These are phyloP conservation scores for Fusarium ambrosium DNA, from an alignment of 2,329 filamentous ascomycete species.

Conservation along the genomic window DNA sequence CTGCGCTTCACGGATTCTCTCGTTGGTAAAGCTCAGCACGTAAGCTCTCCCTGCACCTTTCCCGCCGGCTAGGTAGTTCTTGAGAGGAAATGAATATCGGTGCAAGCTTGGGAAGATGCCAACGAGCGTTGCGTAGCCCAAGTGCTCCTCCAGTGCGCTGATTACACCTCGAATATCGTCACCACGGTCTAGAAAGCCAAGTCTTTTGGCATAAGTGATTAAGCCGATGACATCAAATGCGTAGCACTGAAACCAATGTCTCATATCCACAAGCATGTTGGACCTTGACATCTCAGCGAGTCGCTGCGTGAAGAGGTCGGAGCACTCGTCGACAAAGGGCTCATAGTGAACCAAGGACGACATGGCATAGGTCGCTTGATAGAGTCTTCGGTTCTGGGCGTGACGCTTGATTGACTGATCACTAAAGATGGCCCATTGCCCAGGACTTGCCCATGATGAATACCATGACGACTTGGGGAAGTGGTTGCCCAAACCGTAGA, in stretches of 20 bases:
- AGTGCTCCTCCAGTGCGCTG: constrained; percentile 37
- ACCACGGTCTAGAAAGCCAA: constrained; percentile 55
- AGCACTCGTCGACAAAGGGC: constrained; percentile 50
- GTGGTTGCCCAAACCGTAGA: constrained; percentile 49
- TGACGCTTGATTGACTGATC: constrained; percentile 48
- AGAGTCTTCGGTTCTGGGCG: constrained; percentile 44
- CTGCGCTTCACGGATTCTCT: constrained; percentile 31
- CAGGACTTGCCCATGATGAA: constrained; percentile 40
- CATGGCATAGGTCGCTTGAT: constrained; percentile 51
- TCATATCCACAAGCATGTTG: constrained; percentile 46
- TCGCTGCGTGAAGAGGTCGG: constrained; percentile 46
- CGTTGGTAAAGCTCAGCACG: constrained; percentile 30
- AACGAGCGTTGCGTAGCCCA: constrained; percentile 44
- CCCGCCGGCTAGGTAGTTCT: constrained; percentile 39
- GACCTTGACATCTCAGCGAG: constrained; percentile 45
- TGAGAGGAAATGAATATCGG: constrained; percentile 26
- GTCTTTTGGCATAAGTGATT: constrained; percentile 52
- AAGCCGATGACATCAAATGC: constrained; percentile 57
- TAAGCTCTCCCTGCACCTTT: constrained; percentile 35
- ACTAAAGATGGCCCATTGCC: constrained; percentile 47
- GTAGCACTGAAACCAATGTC: constrained; percentile 55
- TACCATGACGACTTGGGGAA: constrained; percentile 54
- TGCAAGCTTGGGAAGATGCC: constrained; percentile 43
- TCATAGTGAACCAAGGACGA: constrained; percentile 52
- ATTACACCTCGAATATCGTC: constrained; percentile 50